Evolutionary conservation across 2,329 filamentous ascomycete species (phyloP).

Genomic region (Teratosphaeriaceae sp.): DNA sequence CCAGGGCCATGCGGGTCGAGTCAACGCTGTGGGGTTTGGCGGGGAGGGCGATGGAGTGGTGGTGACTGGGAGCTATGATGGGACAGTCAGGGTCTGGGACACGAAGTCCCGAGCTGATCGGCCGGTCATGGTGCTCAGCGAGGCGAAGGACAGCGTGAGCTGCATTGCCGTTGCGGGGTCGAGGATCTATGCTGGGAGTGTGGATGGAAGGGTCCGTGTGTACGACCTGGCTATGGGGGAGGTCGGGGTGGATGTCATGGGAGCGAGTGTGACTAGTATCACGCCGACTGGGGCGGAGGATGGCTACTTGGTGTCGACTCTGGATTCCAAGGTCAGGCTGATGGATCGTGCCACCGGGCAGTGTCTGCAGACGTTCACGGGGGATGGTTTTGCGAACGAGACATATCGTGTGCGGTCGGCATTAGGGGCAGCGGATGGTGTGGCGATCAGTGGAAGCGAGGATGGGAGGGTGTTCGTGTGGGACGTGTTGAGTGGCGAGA

Average conservation of each 20-base stretch:
- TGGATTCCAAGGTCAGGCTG: constrained; percentile 71
- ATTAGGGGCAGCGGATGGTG: constrained; percentile 68
- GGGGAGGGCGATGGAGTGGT: constrained; percentile 69
- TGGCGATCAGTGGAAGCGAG: constrained; percentile 77
- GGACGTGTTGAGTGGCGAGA: constrained; percentile 71
- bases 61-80: constrained; percentile 67
- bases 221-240: constrained; percentile 79
- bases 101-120: constrained; percentile 47
- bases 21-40: constrained; percentile 75
- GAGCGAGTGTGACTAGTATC: constrained; percentile 62
- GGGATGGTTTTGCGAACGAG: constrained; percentile 54
- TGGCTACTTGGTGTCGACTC: constrained; percentile 63
- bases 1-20: constrained; percentile 55
- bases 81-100: constrained; percentile 72
- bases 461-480: constrained; percentile 68
- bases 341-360: constrained; percentile 73
- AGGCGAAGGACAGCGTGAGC: constrained; percentile 64
- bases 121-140: constrained; percentile 65
- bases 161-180: constrained; percentile 36
- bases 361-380: constrained; percentile 65
- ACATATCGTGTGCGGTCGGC: constrained; percentile 69
- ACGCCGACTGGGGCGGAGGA: constrained; percentile 64
- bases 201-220: constrained; percentile 72
- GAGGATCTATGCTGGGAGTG: constrained; percentile 65
- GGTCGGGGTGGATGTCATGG: constrained; percentile 59